These are phyloP conservation scores for Xylaria sp. DNA, from an alignment of 2,329 filamentous ascomycete genomes.

Conservation along the genomic window DNA sequence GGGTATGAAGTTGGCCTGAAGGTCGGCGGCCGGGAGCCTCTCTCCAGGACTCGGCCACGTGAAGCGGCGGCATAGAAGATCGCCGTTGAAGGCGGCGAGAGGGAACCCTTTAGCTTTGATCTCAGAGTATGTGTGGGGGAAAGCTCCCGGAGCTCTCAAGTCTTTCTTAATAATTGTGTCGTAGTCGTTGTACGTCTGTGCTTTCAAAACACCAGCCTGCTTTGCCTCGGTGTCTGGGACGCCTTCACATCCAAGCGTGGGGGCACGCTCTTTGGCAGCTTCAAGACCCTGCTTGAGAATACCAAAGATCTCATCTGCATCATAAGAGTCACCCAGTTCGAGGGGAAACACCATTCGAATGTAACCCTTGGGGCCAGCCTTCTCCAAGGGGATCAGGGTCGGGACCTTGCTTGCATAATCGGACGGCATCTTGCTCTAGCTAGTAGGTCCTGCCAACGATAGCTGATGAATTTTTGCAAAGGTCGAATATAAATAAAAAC, in stretches of 20 bases:
- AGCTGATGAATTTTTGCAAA: neutral
- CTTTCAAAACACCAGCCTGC: conserved; percentile 43
- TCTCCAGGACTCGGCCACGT: conserved; percentile 38
- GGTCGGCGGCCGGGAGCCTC: conserved; percentile 27
- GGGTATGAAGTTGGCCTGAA: conserved; percentile 41
- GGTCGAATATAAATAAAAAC: neutral
- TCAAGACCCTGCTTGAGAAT: conserved; percentile 42
- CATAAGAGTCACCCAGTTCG: conserved; percentile 41
- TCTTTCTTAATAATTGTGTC: conserved; percentile 39
- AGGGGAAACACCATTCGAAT: conserved; percentile 45
- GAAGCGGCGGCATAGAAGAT: conserved; percentile 36
- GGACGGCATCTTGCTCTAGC: conserved; percentile 27
- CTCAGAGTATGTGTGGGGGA: conserved; percentile 35
- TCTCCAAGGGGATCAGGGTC: conserved; percentile 40
- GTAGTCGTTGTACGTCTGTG: conserved; percentile 36
- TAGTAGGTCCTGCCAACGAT: conserved; percentile 3
- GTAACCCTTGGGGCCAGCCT: conserved; percentile 44
- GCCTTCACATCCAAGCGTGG: conserved; percentile 42
- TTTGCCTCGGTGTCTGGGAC: conserved; percentile 40
- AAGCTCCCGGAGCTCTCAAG: conserved; percentile 32
- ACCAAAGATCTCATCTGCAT: conserved; percentile 35
- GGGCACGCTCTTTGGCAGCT: conserved; percentile 38
- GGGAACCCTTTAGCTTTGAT: conserved; percentile 39
- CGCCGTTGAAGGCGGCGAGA: conserved; percentile 31
- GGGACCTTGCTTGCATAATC: conserved; percentile 30